phyloP scores from a whole-genome alignment of 2,329 filamentous ascomycete genomes.

The Aspergillus transmontanensis region DNA sequence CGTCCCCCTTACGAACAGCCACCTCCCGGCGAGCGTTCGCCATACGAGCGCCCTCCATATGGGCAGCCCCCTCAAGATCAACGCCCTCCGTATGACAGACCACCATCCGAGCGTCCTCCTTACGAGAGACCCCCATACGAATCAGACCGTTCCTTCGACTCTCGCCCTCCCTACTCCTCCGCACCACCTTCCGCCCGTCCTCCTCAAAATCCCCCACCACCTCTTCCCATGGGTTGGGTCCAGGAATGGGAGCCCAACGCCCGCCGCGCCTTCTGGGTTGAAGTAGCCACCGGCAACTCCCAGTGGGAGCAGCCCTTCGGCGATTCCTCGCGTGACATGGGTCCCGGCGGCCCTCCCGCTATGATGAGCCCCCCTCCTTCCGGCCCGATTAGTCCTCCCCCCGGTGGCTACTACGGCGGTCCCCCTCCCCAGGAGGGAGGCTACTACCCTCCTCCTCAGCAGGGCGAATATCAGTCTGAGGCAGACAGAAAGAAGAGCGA shows the following conservation, averaged over 20 bases:
- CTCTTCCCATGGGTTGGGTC: slow-evolving; percentile 62
- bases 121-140: slow-evolving; percentile 22
- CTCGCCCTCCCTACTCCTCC: slow-evolving; percentile 38
- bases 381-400: slow-evolving; percentile 9
- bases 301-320: slow-evolving; percentile 64
- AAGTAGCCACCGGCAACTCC: slow-evolving; percentile 61
- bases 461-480: slow-evolving; percentile 19
- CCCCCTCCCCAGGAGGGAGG: slow-evolving; percentile 8
- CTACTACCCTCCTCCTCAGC: slow-evolving; percentile 11
- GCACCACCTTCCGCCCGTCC: slow-evolving; percentile 30
- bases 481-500: slow-evolving; percentile 47
- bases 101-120: slow-evolving; percentile 15
- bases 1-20: slow-evolving; percentile 8
- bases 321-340: slow-evolving; percentile 26
- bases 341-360: slow-evolving; percentile 11
- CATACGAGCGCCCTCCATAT: slow-evolving; percentile 18
- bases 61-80: slow-evolving; percentile 13
- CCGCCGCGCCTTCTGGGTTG: slow-evolving; percentile 67
- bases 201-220: slow-evolving; percentile 48
- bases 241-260: slow-evolving; percentile 64
- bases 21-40: slow-evolving; percentile 3
- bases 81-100: slow-evolving; percentile 16
- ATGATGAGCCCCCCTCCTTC: slow-evolving; percentile 24
- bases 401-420: slow-evolving; percentile 21
- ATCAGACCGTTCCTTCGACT: slow-evolving; percentile 23